These are phyloP conservation scores for Trichophyton benhamiae DNA, from an alignment of 2,329 filamentous ascomycete species.

Conservation along the genomic window DNA sequence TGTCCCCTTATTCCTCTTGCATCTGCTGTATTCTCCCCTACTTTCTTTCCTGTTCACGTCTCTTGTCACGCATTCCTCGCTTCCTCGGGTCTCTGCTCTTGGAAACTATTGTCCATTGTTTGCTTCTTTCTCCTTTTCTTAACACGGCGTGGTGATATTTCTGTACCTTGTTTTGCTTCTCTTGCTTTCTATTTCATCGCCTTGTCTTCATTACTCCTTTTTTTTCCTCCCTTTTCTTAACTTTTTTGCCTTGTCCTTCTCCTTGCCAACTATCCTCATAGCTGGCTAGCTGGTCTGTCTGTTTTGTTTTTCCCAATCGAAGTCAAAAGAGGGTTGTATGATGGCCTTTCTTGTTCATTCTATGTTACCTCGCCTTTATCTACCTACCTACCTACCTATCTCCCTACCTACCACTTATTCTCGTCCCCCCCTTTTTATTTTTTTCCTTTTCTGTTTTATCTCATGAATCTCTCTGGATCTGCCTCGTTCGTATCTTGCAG, in stretches of 20 bases:
- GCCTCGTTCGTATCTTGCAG: neutral
- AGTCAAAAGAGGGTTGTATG: conserved; percentile 12
- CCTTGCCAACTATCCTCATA: neutral
- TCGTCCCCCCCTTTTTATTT: conserved; percentile 11
- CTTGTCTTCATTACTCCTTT: conserved; percentile 7
- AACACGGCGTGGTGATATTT: conserved; percentile 18
- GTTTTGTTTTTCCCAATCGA: neutral
- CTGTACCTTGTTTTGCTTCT: conserved; percentile 9
- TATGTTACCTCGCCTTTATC: neutral
- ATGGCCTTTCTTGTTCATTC: conserved; percentile 24
- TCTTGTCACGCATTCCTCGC: conserved; percentile 5
- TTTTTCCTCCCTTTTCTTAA: neutral
- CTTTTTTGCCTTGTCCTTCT: neutral
- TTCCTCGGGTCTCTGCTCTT: conserved; percentile 16
- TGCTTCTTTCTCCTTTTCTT: neutral
- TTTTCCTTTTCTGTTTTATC: conserved; percentile 15
- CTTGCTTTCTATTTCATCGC: conserved; percentile 2
- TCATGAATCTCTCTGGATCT: conserved; percentile 10
- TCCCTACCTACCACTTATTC: neutral
- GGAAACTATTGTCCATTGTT: conserved; percentile 19
- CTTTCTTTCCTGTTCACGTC: neutral
- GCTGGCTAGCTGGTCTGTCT: neutral
- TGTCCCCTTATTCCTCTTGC: neutral
- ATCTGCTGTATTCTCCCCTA: conserved; percentile 12
- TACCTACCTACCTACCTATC: too few species aligned